Percentiles rank a stretch among this genome's conserved stretches.
phyloP scores from a whole-genome alignment of 345 rosid genomes.

The Bruguiera gymnorhiza region DNA sequence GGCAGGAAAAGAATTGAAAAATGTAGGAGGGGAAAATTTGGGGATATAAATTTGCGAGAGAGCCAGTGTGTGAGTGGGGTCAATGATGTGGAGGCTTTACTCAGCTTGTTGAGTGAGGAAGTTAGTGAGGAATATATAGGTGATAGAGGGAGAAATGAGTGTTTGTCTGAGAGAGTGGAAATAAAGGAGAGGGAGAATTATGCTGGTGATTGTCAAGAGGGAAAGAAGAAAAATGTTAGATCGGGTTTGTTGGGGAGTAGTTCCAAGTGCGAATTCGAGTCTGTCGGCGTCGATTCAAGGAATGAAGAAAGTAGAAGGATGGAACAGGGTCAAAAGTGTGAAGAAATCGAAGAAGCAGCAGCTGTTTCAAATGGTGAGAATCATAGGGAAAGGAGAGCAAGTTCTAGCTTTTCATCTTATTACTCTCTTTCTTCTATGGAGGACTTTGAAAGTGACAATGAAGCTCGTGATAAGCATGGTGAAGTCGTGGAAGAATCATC shows the following conservation, averaged over 20 bases:
- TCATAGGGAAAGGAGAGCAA: conserved; percentile 39
- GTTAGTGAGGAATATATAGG: conserved; percentile 37
- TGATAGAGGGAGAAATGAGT: conserved; percentile 30
- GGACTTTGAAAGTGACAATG: conserved; percentile 57
- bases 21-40: conserved; percentile 15
- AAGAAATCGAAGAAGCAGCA: conserved; percentile 18
- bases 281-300: conserved; percentile 20
- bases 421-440: conserved; percentile 63
- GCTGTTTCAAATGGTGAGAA: conserved; percentile 24
- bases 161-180: conserved; percentile 37
- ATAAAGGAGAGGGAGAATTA: conserved; percentile 35
- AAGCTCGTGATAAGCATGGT: conserved; percentile 37
- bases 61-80: conserved; percentile 36
- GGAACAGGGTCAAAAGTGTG: conserved; percentile 25
- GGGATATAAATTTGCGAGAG: not conserved
- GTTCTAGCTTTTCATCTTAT: conserved; percentile 72
- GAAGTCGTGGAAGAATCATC: conserved; percentile 30
- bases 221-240: conserved; percentile 33
- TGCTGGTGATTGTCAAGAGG: conserved; percentile 29
- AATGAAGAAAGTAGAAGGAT: conserved; percentile 27
- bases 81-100: conserved; percentile 61
- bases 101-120: conserved; percentile 78
- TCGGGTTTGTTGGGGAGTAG: conserved; percentile 30
- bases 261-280: conserved; percentile 27
- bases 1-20: conserved; percentile 29